phyloP scores from a whole-genome alignment of 2,329 filamentous ascomycete genomes.

The Aspergillus quadricinctus region DNA sequence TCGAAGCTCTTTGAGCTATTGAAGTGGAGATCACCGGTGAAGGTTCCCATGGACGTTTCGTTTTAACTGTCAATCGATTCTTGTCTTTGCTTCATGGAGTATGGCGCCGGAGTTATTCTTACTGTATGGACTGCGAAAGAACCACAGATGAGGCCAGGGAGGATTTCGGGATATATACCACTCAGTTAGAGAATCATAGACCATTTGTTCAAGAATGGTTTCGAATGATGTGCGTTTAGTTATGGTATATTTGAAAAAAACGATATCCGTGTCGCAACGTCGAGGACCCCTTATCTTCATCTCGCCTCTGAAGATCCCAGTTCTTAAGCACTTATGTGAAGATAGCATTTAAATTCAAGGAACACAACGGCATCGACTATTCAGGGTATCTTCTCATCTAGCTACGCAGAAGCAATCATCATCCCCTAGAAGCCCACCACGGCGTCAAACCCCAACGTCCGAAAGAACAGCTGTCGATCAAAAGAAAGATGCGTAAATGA shows the following conservation, averaged over 20 bases:
- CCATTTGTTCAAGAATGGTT: background rate
- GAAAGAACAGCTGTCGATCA: background rate
- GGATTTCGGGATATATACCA: background rate
- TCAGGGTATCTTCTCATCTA: background rate
- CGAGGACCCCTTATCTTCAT: no score
- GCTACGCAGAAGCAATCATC: background rate
- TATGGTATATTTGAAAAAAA: background rate
- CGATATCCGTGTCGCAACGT: background rate
- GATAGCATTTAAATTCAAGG: background rate
- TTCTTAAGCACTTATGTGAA: background rate
- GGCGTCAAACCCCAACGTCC: background rate
- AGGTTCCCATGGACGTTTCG: background rate
- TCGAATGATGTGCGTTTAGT: background rate
- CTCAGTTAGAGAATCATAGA: background rate
- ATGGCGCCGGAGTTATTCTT: background rate
- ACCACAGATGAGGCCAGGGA: background rate
- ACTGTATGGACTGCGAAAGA: background rate
- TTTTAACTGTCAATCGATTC: background rate
- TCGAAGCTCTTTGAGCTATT: conserved; percentile 47
- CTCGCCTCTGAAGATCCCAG: background rate
- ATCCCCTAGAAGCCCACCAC: background rate
- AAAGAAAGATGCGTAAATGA: background rate
- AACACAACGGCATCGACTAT: background rate
- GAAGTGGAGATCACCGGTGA: background rate
- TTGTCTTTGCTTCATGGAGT: background rate